Conservation (phyloP, 208 protist species). For the Acanthamoeba healyi region DNA sequence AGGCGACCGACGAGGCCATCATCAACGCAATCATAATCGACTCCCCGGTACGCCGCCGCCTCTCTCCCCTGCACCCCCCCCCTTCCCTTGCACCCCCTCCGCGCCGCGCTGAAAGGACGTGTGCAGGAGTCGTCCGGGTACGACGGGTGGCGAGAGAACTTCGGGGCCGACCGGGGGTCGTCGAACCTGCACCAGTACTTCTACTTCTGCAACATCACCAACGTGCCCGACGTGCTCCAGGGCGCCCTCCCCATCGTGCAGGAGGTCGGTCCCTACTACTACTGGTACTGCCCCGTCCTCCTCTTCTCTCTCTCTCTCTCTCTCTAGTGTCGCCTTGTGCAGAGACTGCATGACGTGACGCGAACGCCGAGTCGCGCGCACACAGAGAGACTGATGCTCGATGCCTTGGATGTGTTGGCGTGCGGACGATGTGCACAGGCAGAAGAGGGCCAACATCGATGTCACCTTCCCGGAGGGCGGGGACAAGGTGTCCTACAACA, state of each 20-base stretch:
- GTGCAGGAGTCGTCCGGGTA: background rate
- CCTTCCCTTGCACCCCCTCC: background rate
- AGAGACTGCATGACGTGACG: too few relatives aligned
- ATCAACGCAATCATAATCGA: background rate
- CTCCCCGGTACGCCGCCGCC: background rate
- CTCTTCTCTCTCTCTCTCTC: background rate
- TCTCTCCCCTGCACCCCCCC: background rate
- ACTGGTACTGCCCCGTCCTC: background rate
- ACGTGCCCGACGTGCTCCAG: background rate
- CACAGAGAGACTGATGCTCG: background rate
- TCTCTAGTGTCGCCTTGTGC: too few relatives aligned
- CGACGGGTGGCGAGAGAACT: background rate
- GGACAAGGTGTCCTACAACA: conserved; percentile 38
- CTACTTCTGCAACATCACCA: conserved; percentile 35
- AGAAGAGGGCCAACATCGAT: conserved; percentile 30
- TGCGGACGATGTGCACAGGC: background rate
- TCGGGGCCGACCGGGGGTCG: background rate
- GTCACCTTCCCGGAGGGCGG: background rate
- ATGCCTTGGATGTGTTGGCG: background rate
- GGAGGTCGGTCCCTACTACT: conserved; percentile 10
- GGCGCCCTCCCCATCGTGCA: conserved; percentile 7
- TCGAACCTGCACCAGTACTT: conserved; percentile 24
- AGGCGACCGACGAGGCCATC: background rate
- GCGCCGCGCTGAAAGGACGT: background rate
- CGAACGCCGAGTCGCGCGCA: background rate